Conservation (phyloP, 1,284 basidiomycete species). For the Hypsizygus ulmarius region DNA sequence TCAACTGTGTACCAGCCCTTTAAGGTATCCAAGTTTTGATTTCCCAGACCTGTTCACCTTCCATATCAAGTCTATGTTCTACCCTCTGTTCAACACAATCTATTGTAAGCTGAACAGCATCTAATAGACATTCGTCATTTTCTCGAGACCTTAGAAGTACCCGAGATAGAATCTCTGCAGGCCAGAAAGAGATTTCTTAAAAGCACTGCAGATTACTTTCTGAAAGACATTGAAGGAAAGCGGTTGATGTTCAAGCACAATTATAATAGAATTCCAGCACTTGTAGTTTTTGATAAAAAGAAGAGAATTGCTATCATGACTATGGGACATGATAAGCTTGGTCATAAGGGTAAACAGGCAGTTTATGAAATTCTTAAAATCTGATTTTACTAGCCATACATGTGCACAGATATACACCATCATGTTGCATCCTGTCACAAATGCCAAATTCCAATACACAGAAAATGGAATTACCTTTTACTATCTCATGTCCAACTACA, state of each 20-base stretch:
- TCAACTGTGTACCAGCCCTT: background rate
- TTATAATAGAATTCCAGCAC: background rate
- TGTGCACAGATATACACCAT: conserved; percentile 27
- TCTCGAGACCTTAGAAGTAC: background rate
- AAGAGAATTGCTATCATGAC: conserved; percentile 6
- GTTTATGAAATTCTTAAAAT: conserved; percentile 7
- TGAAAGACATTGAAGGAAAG: conserved; percentile 1
- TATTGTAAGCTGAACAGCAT: background rate
- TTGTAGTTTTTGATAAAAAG: background rate
- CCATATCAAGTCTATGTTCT: background rate
- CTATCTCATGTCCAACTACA: conserved; percentile 24
- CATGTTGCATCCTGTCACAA: conserved; percentile 32
- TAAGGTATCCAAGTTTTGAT: background rate
- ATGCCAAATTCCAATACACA: conserved; percentile 29
- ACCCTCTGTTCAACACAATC: background rate
- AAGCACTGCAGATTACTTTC: background rate
- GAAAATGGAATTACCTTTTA: conserved; percentile 27
- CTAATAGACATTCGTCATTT: background rate
- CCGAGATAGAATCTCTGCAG: background rate
- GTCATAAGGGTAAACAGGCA: conserved; percentile 11
- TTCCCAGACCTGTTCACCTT: background rate
- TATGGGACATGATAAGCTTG: conserved; percentile 14
- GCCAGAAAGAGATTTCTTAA: background rate
- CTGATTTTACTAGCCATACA: conserved; percentile 17
- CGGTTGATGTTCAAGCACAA: background rate